phyloP scores from a whole-genome alignment of 805 yeast genomes.

The Myxozyma neglecta region DNA sequence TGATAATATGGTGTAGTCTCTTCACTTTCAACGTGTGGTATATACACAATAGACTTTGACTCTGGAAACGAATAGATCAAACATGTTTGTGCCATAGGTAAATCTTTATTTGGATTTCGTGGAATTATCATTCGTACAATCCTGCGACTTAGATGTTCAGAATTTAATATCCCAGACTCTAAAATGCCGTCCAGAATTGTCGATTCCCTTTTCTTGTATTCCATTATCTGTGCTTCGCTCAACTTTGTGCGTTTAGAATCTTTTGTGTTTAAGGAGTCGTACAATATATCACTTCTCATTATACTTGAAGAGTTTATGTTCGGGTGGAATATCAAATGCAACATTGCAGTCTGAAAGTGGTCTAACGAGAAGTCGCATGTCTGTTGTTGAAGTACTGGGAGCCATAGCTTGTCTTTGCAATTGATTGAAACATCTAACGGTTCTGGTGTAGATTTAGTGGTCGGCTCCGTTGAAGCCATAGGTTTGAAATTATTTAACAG shows the following conservation, averaged over 20 bases:
- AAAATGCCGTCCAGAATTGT: not conserved
- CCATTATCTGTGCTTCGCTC: not conserved
- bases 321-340: conserved; percentile 73
- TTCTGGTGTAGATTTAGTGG: not conserved
- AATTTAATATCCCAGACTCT: not conserved
- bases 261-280: conserved; percentile 25
- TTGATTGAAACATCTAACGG: not conserved
- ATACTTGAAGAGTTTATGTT: conserved; percentile 90
- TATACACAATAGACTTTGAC: conserved; percentile 44
- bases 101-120: conserved; percentile 83
- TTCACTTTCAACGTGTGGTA: conserved; percentile 65
- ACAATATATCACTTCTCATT: conserved; percentile 74
- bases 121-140: conserved; percentile 89
- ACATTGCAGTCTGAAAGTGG: conserved; percentile 59
- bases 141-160: conserved; percentile 29
- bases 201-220: not conserved
- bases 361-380: conserved; percentile 1
- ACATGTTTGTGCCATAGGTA: conserved; percentile 83
- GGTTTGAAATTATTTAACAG: not conserved
- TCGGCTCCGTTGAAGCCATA: not conserved
- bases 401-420: conserved; percentile 1
- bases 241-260: not conserved
- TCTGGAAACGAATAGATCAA: conserved; percentile 43
- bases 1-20: conserved; percentile 81
- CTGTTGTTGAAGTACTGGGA: not conserved